Conservation (phyloP, 2,329 filamentous ascomycete species). For the Boeremia exigua region DNA sequence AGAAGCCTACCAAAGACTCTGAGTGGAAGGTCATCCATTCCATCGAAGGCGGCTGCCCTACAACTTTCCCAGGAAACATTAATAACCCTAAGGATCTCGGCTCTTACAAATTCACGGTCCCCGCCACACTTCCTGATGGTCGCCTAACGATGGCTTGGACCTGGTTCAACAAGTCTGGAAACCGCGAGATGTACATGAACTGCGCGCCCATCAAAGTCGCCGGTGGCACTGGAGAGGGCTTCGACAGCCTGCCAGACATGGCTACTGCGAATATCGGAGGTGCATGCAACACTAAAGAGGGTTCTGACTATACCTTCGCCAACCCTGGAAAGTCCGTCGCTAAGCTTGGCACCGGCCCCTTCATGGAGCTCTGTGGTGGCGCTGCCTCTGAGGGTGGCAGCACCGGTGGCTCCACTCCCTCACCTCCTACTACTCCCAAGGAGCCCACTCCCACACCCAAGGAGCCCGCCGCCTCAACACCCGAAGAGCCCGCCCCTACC, state of each 20-base stretch:
- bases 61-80: conserved; percentile 14
- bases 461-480: conserved; percentile 3
- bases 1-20: conserved; percentile 68
- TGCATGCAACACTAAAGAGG: conserved; percentile 62
- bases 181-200: conserved; percentile 97
- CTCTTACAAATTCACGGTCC: conserved; percentile 74
- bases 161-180: conserved; percentile 88
- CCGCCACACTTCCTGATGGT: conserved; percentile 73
- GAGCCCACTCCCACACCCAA: conserved; percentile 4
- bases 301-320: conserved; percentile 60
- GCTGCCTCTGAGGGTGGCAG: conserved; percentile 8
- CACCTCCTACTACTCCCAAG: conserved; percentile 4
- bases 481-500: conserved; percentile 1
- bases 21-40: conserved; percentile 89
- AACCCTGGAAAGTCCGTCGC: conserved; percentile 66
- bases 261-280: conserved; percentile 70
- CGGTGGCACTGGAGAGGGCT: conserved; percentile 57
- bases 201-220: conserved; percentile 77
- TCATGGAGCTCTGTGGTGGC: conserved; percentile 33
- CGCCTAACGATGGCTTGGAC: conserved; percentile 83
- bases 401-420: conserved; percentile 11
- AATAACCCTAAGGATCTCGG: conserved; percentile 48
- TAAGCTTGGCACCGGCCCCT: conserved; percentile 30
- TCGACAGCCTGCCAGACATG: conserved; percentile 70
- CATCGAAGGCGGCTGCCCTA: conserved; percentile 83